Conservation (phyloP, 257 asterid genomes). For the Solanum tacnaense region DNA sequence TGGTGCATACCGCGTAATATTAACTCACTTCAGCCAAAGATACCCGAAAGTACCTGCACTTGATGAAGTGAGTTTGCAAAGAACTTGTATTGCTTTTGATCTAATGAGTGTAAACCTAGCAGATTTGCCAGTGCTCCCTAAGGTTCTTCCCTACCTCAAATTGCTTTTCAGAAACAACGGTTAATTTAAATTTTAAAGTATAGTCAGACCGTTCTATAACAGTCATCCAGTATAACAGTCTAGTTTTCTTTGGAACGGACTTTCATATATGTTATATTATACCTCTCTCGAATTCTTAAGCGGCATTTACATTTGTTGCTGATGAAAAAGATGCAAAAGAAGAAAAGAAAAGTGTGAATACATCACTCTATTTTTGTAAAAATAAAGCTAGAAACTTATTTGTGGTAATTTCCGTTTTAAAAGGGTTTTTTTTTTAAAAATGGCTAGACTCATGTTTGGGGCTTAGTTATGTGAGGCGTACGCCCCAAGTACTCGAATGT, state of each 20-base stretch:
- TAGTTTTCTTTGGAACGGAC: not conserved
- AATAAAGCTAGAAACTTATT: not conserved
- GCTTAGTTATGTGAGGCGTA: not conserved
- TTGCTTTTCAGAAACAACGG: conserved; percentile 33
- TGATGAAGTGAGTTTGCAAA: conserved; percentile 55
- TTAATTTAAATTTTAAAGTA: not conserved
- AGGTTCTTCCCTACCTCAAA: conserved; percentile 58
- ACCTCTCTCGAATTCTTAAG: conserved; percentile 16
- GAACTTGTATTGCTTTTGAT: conserved; percentile 79
- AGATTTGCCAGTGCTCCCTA: conserved; percentile 65
- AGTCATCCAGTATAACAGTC: not conserved
- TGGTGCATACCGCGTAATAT: conserved; percentile 68
- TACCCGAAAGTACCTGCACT: conserved; percentile 93
- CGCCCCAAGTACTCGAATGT: not conserved
- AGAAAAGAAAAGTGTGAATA: not conserved
- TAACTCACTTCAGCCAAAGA: conserved; percentile 94
- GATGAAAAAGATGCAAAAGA: not conserved
- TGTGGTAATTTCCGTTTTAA: not conserved
- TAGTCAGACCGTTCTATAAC: not conserved
- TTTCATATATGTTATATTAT: not conserved
- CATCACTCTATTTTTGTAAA: not conserved
- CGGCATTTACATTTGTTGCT: not conserved
- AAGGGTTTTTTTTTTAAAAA: not conserved
- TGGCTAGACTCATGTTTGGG: not conserved
- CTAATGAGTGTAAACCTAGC: conserved; percentile 87